Evolutionary conservation across 768 basidiomycete species (phyloP).

Genomic region (Ramaria sp.): DNA sequence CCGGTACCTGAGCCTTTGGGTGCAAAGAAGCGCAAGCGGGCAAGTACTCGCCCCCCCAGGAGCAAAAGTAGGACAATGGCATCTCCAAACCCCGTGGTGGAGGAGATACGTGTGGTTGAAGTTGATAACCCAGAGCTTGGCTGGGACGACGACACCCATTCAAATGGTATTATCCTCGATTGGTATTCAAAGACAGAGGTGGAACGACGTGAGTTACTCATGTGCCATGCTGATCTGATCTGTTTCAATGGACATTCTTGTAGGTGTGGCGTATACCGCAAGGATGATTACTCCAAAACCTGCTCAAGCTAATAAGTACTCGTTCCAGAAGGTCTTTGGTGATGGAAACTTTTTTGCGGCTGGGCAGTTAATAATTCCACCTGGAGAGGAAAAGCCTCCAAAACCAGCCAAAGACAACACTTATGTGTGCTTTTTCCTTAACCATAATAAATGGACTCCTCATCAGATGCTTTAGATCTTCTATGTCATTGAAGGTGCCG

Average conservation of each 20-base stretch:
- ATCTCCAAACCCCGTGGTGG: constrained; percentile 34
- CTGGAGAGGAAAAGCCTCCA: constrained; percentile 67
- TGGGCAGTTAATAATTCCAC: constrained; percentile 76
- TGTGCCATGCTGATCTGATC: not conserved
- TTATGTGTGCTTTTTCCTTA: constrained; percentile 44
- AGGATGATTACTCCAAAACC: constrained; percentile 51
- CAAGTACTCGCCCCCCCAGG: constrained; percentile 16
- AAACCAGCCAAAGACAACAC: constrained; percentile 92
- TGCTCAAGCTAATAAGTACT: constrained; percentile 59
- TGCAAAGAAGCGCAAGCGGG: constrained; percentile 26
- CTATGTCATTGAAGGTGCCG: constrained; percentile 80
- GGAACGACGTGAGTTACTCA: constrained; percentile 50
- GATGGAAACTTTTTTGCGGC: constrained; percentile 89
- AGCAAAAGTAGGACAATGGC: constrained; percentile 25
- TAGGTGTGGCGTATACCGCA: constrained; percentile 73
- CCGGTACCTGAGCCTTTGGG: constrained; percentile 39
- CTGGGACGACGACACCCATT: constrained; percentile 74
- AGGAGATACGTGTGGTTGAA: constrained; percentile 11
- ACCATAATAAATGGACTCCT: not conserved
- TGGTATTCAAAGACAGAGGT: constrained; percentile 52
- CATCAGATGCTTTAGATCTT: constrained; percentile 38
- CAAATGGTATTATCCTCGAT: constrained; percentile 56
- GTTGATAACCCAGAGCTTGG: constrained; percentile 43
- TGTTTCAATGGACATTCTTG: constrained; percentile 4
- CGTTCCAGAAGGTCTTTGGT: constrained; percentile 84